Percentiles rank a stretch among this genome's conserved stretches.
Conservation (phyloP, 805 yeast genomes). For the Teunomyces tritomae region DNA sequence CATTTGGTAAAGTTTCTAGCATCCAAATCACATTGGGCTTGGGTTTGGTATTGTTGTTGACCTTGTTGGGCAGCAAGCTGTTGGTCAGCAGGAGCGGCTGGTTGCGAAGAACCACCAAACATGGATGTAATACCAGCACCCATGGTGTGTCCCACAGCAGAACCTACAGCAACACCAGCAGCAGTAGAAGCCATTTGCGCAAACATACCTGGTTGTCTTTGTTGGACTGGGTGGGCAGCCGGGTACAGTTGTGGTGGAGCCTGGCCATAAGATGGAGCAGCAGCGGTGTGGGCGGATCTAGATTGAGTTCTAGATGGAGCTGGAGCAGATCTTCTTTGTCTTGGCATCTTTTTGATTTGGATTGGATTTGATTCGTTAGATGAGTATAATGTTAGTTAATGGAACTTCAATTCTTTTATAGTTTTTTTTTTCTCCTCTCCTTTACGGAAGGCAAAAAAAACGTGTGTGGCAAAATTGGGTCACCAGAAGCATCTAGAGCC, state of each 20-base stretch:
- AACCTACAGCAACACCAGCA: conserved; percentile 99
- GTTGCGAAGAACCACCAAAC: conserved; percentile 67
- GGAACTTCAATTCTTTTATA: conserved; percentile 1
- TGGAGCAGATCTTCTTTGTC: conserved; percentile 54
- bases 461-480: conserved; percentile 5
- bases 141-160: conserved; percentile 92
- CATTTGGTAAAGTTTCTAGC: conserved; percentile 96
- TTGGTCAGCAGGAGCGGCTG: conserved; percentile 48
- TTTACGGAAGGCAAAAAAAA: conserved; percentile 5
- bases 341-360: conserved; percentile 35
- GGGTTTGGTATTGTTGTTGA: conserved; percentile 35
- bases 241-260: conserved; percentile 25
- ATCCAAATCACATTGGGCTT: conserved; percentile 77
- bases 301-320: conserved; percentile 46
- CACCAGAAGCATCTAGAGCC: background rate
- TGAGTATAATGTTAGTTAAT: background rate
- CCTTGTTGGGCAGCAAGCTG: conserved; percentile 38
- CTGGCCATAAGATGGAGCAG: conserved; percentile 41
- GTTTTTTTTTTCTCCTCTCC: background rate
- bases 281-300: conserved; percentile 77
- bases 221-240: conserved; percentile 51
- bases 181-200: conserved; percentile 99
- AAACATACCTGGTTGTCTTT: conserved; percentile 74
- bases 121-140: conserved; percentile 91
- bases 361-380: background rate